Evolutionary conservation across 345 rosid species (phyloP).

Genomic region (Mallotus nudiflorus): DNA sequence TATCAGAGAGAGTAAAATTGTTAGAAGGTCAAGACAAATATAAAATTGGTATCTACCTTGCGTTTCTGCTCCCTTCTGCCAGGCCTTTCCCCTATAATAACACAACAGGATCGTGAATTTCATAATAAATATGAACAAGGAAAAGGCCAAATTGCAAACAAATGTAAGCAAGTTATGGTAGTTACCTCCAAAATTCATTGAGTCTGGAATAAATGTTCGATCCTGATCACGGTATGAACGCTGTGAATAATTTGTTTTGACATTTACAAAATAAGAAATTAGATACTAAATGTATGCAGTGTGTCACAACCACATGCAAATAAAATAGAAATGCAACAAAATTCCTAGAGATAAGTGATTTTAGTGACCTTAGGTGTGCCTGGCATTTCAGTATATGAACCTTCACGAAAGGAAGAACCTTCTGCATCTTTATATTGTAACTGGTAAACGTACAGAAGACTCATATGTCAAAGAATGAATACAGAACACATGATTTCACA

Average conservation of each 20-base stretch:
- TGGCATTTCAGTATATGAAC: conserved; percentile 67
- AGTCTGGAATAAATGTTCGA: conserved; percentile 72
- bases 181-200: conserved; percentile 82
- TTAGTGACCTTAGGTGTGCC: conserved; percentile 75
- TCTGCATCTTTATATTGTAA: conserved; percentile 96
- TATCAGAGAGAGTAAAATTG: not conserved
- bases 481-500: not conserved
- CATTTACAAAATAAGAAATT: conserved; percentile 6
- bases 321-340: not conserved
- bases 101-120: conserved; percentile 26
- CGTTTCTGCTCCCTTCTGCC: conserved; percentile 78
- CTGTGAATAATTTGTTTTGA: conserved; percentile 40
- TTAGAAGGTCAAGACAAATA: not conserved
- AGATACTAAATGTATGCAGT: not conserved
- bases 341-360: conserved; percentile 1
- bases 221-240: conserved; percentile 63
- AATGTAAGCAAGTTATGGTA: not conserved
- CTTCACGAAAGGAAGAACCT: conserved; percentile 80
- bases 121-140: not conserved
- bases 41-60: conserved; percentile 44
- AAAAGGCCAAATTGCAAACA: not conserved
- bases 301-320: not conserved
- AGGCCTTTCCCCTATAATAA: conserved; percentile 60
- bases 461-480: not conserved
- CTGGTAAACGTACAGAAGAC: conserved; percentile 33